Evolutionary conservation across 2,329 filamentous ascomycete species (phyloP), one percentile per base, ranked within the genome.

Genomic region (Beauveria brongniartii): DNA sequence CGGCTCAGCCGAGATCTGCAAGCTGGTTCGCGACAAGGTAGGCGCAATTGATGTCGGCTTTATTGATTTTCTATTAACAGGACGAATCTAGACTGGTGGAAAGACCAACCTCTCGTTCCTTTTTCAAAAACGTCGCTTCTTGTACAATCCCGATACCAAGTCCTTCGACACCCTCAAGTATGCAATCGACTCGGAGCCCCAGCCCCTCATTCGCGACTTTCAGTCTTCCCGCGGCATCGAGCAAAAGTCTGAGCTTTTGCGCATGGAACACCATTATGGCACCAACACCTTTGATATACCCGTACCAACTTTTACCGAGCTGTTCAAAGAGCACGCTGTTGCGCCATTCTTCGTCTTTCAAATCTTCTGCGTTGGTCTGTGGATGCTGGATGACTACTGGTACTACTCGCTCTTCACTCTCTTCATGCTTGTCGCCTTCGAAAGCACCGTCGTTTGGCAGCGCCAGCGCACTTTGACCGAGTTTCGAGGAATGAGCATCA

Each of bases 341-440:
- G 95, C 95, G 24, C 94, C 94, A 5, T 99, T 99, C 81, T 99
- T 99, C 76, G 92, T 99, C 65, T 99, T 99, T 78, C 94, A 99
- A 80, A 82, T 99, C 64, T 99, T 99, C 80, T 99, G 95, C 69
- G 94, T 99, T 62, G 95, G 94, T 18, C 79, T 99, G 63, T 99
- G 94, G 94, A 91, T 97, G 87, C 79, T 99, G 71, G 94, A 99
- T 71, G 95, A 99, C 77, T 99, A 97, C 78, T 99, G 95, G 94
- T 99, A 99, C 80, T 99, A 99, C 78, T 97, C 94, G 64, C 84
- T 99, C 22, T 99, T 99, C 76, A 99, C 95, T 0, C 86, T 99
- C 24, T 92, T 97, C 78, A 99, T 99, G 95, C 85, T 99, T 61
- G 91, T 99, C 67, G 88, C 86, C 62, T 99, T 99, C 68, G 94